Conservation (phyloP, 192 early-diverging fungal species). For the Coemansia sp. region DNA sequence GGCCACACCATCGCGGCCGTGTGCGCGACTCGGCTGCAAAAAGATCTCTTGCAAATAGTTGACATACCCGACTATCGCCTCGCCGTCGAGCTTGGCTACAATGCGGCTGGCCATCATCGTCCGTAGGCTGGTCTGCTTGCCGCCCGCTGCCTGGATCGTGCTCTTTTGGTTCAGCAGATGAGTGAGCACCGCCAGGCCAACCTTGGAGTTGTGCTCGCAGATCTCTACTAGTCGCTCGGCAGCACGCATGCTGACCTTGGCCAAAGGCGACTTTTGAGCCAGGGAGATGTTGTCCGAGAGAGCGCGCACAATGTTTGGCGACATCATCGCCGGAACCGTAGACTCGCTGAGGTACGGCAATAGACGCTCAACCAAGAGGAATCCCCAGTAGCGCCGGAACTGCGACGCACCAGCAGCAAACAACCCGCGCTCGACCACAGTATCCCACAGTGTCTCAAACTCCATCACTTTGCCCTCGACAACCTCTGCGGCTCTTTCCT, state of each 20-base stretch:
- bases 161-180: slow-evolving; percentile 80
- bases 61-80: slow-evolving; percentile 73
- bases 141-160: slow-evolving; percentile 63
- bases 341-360: slow-evolving; percentile 46
- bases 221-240: slow-evolving; percentile 55
- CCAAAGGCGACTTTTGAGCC: slow-evolving; percentile 70
- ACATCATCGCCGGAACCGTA: slow-evolving; percentile 53
- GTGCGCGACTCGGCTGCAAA: slow-evolving; percentile 54
- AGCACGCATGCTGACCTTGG: slow-evolving; percentile 69
- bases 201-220: slow-evolving; percentile 68
- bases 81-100: slow-evolving; percentile 69
- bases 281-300: slow-evolving; percentile 87
- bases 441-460: slow-evolving; percentile 82
- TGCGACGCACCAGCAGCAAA: slow-evolving; percentile 75
- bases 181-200: slow-evolving; percentile 77
- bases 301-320: slow-evolving; percentile 82
- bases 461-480: slow-evolving; percentile 47
- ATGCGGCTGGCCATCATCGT: slow-evolving; percentile 84
- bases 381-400: slow-evolving; percentile 90
- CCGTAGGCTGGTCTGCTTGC: slow-evolving; percentile 63
- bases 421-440: slow-evolving; percentile 74
- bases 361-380: slow-evolving; percentile 75
- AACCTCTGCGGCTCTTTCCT: slow-evolving; percentile 38
- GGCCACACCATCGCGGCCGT: slow-evolving; percentile 27
- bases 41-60: slow-evolving; percentile 74